Evolutionary conservation across 2,329 filamentous ascomycete genomes (phyloP).

Genomic region (Blastomyces silverae): DNA sequence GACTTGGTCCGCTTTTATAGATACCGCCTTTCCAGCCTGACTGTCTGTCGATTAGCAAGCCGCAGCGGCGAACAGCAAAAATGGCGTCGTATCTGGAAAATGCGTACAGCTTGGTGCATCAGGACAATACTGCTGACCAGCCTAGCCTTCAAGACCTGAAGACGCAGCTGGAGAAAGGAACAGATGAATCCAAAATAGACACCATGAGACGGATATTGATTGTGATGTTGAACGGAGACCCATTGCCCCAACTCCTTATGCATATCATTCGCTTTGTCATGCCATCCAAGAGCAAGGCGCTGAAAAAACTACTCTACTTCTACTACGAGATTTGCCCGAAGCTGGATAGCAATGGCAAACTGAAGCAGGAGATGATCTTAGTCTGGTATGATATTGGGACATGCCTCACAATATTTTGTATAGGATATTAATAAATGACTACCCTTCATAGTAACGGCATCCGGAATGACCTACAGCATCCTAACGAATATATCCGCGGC

Average conservation of each 20-base stretch:
- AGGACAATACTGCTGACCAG: conserved; percentile 93
- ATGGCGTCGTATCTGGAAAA: conserved; percentile 96
- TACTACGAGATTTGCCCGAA: conserved; percentile 99
- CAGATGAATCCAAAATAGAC: conserved; percentile 84
- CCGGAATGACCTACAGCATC: conserved; percentile 90
- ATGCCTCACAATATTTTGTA: background rate
- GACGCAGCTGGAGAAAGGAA: conserved; percentile 88
- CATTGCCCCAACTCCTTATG: conserved; percentile 93
- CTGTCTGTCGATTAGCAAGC: conserved; percentile 17
- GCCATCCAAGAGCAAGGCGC: conserved; percentile 90
- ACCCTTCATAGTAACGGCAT: conserved; percentile 72
- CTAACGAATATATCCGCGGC: conserved; percentile 96
- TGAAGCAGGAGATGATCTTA: conserved; percentile 99
- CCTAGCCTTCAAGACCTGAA: conserved; percentile 86
- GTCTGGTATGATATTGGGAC: conserved; percentile 64
- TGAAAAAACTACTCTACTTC: conserved; percentile 98
- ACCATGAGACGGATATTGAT: conserved; percentile 95
- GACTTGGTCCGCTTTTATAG: conserved; percentile 22
- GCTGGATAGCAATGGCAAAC: conserved; percentile 80
- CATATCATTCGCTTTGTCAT: conserved; percentile 99
- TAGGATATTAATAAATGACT: conserved; percentile 10
- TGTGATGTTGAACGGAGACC: conserved; percentile 96
- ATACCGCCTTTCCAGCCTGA: conserved; percentile 24
- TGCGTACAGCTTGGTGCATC: conserved; percentile 92
- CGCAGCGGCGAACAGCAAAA: conserved; percentile 35